These are phyloP conservation scores for Acacia confusa DNA, from an alignment of 306 rosid genomes.

Conservation along the genomic window DNA sequence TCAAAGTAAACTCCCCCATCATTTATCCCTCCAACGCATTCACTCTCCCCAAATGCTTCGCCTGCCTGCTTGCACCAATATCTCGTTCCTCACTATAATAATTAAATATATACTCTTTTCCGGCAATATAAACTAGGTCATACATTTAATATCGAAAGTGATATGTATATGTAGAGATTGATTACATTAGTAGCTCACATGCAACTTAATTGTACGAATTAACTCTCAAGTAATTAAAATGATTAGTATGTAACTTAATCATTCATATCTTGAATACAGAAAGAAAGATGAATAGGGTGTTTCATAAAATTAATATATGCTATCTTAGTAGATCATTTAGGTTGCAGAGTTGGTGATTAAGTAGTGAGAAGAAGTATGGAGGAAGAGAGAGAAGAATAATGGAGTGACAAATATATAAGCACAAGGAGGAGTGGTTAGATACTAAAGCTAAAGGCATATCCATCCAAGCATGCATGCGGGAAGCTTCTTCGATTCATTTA, in stretches of 20 bases:
- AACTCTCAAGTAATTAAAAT: no score
- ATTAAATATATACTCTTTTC: no score
- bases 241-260: no score
- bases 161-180: neutral
- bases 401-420: neutral
- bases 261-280: no score
- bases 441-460: neutral
- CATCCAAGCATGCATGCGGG: neutral
- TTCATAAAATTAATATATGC: no score
- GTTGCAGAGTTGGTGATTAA: no score
- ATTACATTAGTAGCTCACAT: neutral
- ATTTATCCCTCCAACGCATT: neutral
- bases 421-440: neutral
- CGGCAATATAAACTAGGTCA: no score
- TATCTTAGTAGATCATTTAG: no score
- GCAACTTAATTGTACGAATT: neutral
- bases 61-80: neutral
- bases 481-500: neutral
- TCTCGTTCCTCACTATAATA: neutral
- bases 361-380: neutral
- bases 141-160: no score
- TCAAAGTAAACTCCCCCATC: constrained; percentile 21
- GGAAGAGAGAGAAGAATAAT: neutral
- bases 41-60: neutral
- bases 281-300: no score